Evolutionary conservation across 2,329 filamentous ascomycete genomes (phyloP).

Genomic region (Clonostachys sp.): DNA sequence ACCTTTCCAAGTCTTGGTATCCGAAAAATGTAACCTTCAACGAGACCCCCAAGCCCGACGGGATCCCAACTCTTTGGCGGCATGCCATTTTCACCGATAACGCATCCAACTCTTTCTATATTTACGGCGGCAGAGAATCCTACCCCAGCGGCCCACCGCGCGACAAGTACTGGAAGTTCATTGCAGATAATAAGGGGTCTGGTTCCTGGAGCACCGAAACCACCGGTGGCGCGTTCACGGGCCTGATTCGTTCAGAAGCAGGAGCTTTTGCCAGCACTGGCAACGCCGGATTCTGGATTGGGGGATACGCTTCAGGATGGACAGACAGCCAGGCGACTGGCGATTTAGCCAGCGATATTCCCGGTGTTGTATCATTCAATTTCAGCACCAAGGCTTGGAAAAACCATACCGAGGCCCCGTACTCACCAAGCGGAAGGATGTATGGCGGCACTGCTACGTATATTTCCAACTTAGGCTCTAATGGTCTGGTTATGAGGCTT

Average conservation of each 20-base stretch:
- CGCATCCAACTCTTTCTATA: constrained; percentile 19
- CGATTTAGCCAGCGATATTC: too few species aligned
- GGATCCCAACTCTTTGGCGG: constrained; percentile 17
- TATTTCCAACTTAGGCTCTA: not conserved
- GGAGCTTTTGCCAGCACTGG: too few species aligned
- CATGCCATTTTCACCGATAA: constrained; percentile 17
- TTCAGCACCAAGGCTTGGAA: not conserved
- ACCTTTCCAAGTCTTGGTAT: constrained; percentile 24
- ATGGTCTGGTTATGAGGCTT: not conserved
- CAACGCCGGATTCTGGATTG: too few species aligned
- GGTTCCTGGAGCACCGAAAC: constrained; percentile 20
- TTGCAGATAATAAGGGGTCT: constrained; percentile 19
- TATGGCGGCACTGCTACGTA: not conserved
- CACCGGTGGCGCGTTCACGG: too few species aligned
- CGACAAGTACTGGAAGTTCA: constrained; percentile 18
- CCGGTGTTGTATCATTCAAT: not conserved
- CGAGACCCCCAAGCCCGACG: constrained; percentile 3
- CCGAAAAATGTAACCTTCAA: constrained; percentile 19
- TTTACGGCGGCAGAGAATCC: constrained; percentile 14
- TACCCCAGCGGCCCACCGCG: too few species aligned
- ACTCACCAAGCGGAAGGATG: not conserved
- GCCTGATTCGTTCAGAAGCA: too few species aligned
- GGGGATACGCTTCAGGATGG: too few species aligned
- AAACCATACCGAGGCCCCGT: not conserved
- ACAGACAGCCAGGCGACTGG: too few species aligned